Percentiles rank a stretch among this genome's conserved stretches.
Evolutionary conservation across 2,329 filamentous ascomycete genomes (phyloP).

Genomic region (Corniculantispora saksenae): DNA sequence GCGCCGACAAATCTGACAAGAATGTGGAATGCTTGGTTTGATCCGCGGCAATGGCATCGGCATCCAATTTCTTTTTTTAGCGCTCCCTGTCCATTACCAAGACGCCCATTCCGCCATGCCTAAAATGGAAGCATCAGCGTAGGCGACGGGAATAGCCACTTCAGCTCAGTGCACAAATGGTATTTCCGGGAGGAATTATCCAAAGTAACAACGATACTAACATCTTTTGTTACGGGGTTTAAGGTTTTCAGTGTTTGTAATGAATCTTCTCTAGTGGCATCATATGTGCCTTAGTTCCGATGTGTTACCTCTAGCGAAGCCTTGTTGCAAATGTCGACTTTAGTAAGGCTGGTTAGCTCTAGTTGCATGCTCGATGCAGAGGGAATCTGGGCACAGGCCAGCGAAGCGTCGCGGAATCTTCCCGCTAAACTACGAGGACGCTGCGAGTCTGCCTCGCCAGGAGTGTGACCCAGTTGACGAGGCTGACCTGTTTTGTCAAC

Average conservation of each 20-base stretch:
- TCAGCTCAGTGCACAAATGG: not conserved
- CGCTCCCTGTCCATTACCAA: not conserved
- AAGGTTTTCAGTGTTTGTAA: too few species aligned
- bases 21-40: not conserved
- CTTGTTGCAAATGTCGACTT: too few species aligned
- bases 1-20: conserved; percentile 11
- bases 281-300: too few species aligned
- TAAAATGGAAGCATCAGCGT: not conserved
- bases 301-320: too few species aligned
- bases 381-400: too few species aligned
- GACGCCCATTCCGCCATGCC: not conserved
- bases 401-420: too few species aligned
- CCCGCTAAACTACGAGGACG: not conserved
- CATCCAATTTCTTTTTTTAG: not conserved
- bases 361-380: too few species aligned
- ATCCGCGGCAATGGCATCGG: not conserved
- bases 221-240: too few species aligned
- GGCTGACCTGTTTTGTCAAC: not conserved
- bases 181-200: not conserved
- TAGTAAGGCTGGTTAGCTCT: too few species aligned
- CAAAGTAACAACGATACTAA: too few species aligned
- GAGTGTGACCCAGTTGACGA: not conserved
- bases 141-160: conserved; percentile 4
- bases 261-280: too few species aligned
- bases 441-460: conserved; percentile 14